Base-by-base conservation (phyloP, 345 rosid genomes). In the Passiflora organensis region DNA sequence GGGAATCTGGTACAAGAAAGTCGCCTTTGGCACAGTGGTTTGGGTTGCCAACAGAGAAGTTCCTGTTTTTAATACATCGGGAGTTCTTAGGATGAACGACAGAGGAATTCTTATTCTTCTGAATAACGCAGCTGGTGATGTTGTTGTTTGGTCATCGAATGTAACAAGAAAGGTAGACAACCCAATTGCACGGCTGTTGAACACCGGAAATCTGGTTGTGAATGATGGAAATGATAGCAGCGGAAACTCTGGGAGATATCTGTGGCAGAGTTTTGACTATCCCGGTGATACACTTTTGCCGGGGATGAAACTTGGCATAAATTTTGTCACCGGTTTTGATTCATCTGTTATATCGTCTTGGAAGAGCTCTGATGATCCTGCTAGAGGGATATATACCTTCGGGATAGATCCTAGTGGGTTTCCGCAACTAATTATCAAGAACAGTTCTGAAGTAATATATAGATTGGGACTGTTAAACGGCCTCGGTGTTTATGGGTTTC, bases 161-260 rank as follows among this genome's bases (percentile, higher is more conserved):
- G 50, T 28, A 16, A 34, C 62, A 1, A 58, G 43, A 20, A 10
- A 8, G 23, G 56, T n/a, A 0, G 22, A 17, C 20, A n/a, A 10
- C 6, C 61, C 60, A 2, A 52, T 50, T 14, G 57, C 38, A 1
- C 28, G 54, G 65, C 68, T 66, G 0, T 21, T 58, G 45, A 58
- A 66, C 15, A 32, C 58, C 0, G 76, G 76, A 14, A 67, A 72
- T 39, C 32, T 67, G 51, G 63, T 64, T 1, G 56, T 67, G 20
- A 54, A 46, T 18, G 55, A 56, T 15, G 59, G n/a, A 24, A 52
- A 28, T 37, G 44, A n/a, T n/a, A n/a, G n/a, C n/a, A n/a, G 20
- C 42, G 21, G 14, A 13, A n/a, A 19, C 38, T 34, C 43, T 15
- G 61, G 16, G 11, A 32, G 53, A 16, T 51, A 42, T 49, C 17